Evolutionary conservation across 2,329 filamentous ascomycete genomes (phyloP).

Genomic region (Scedosporium boydii): DNA sequence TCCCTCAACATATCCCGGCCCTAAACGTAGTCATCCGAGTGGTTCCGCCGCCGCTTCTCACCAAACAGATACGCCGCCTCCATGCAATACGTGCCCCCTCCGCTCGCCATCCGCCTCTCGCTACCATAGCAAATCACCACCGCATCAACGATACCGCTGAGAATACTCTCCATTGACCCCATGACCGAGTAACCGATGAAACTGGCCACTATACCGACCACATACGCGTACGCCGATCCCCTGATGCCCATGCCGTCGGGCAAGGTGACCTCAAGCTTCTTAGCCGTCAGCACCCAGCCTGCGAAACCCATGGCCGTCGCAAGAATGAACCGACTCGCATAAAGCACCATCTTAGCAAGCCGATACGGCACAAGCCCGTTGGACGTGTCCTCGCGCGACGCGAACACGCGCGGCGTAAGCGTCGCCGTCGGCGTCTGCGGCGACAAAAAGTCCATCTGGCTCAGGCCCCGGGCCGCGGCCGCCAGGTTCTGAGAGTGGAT

Average conservation of each 20-base stretch:
- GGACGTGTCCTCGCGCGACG: constrained; percentile 29
- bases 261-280: constrained; percentile 56
- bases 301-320: constrained; percentile 82
- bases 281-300: constrained; percentile 91
- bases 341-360: constrained; percentile 81
- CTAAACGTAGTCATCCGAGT: constrained; percentile 5
- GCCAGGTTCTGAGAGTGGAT: constrained; percentile 83
- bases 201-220: constrained; percentile 84
- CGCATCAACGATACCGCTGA: constrained; percentile 80
- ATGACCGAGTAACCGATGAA: constrained; percentile 93
- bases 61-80: constrained; percentile 87
- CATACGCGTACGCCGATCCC: constrained; percentile 88
- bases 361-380: constrained; percentile 71
- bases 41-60: constrained; percentile 32
- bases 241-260: constrained; percentile 46
- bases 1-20: neutral
- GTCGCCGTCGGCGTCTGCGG: constrained; percentile 66
- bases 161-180: constrained; percentile 79
- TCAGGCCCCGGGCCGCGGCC: constrained; percentile 67
- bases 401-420: constrained; percentile 46
- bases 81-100: constrained; percentile 72
- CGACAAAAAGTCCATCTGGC: constrained; percentile 72
- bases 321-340: constrained; percentile 87
- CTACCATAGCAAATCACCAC: constrained; percentile 91
- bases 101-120: constrained; percentile 61